A percentile compares a stretch with the other conserved stretches of the same genome.
phyloP scores from a whole-genome alignment of 768 basidiomycete species.

The Calocybe cyanea region DNA sequence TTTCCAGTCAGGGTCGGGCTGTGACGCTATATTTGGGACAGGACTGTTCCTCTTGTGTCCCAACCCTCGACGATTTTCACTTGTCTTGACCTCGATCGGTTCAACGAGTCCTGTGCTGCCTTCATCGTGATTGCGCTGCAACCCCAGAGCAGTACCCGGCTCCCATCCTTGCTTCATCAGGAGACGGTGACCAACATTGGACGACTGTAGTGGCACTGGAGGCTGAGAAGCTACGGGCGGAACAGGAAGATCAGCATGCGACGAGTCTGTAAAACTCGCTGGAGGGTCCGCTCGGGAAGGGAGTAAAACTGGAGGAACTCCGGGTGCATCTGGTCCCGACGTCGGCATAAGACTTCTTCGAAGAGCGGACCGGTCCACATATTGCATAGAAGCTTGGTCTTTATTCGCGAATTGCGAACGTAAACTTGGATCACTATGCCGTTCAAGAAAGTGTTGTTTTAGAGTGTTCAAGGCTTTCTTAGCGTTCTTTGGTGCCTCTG shows the following conservation, averaged over 20 bases:
- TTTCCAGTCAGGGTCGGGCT: constrained; percentile 29
- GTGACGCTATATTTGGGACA: constrained; percentile 15
- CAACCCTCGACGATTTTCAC: constrained; percentile 47
- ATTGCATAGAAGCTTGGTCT: constrained; percentile 23
- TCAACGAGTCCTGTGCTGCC: constrained; percentile 45
- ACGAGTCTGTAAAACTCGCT: constrained; percentile 10
- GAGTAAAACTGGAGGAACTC: constrained; percentile 25
- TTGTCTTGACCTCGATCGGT: constrained; percentile 49
- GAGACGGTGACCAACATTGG: constrained; percentile 66
- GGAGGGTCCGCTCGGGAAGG: neutral
- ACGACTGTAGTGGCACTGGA: constrained; percentile 45
- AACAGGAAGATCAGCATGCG: constrained; percentile 21
- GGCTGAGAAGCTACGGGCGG: constrained; percentile 32
- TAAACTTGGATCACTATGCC: constrained; percentile 31
- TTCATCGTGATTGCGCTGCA: constrained; percentile 23
- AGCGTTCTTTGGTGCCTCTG: constrained; percentile 39
- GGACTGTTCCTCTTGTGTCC: constrained; percentile 34
- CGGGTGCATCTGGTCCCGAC: constrained; percentile 51
- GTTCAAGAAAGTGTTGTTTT: constrained; percentile 58
- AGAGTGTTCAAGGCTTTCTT: constrained; percentile 66
- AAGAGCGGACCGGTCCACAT: constrained; percentile 70
- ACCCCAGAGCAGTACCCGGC: constrained; percentile 58
- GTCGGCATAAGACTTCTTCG: constrained; percentile 57
- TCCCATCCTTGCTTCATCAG: constrained; percentile 76
- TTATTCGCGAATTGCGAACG: constrained; percentile 12